Evolutionary conservation across 768 basidiomycete species (phyloP), one percentile per base, ranked within the genome.

Genomic region (Tricholoma hemisulphureum): DNA sequence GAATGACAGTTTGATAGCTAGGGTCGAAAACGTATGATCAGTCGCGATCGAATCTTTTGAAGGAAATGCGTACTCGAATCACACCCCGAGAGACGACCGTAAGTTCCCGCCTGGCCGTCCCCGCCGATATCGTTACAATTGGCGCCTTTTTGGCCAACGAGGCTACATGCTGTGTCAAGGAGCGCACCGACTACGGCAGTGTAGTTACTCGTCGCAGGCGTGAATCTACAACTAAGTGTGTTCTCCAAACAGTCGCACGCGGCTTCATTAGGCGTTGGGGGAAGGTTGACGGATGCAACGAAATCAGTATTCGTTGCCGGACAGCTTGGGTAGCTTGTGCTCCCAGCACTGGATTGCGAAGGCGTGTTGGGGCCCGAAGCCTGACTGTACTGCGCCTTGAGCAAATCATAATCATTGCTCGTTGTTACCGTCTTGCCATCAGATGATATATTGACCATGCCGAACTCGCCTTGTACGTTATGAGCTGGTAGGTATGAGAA

Each of bases 401-500:
- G 82, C 51, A 80, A 79, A 57, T 73, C 70, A 69, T 88, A 96
- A 69, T 95, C 93, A 10, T 76, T 76, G 63, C 80, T 80, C 23
- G 83, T 79, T 7, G 83, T 86, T 51, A 93, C 89, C 4, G 88
- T 86, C 46, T 64, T 79, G 57, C 80, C 81, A 66, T 90, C 87
- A 2, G 77, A 2, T 2, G 85, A 86, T 58, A 96, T 81, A 24
- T 80, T 91, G 59, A 92, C 89, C 80, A 96, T 89, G 23, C 95
- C 95, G 61, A 91, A 97, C 64, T 88, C 75, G 51, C 91, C 91
- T 53, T 80, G 75, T 7, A 78, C 83, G 62, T 87, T 87, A n/a
- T 67, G 48, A 18, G 91, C 91, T 2, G 91, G 89, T 83, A 96
- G 95, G 72, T 95, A 96, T 50, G 87, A 88, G 72, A 93, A 93